phyloP scores from a whole-genome alignment of 805 yeast species.

The Candida sphagnicola region DNA sequence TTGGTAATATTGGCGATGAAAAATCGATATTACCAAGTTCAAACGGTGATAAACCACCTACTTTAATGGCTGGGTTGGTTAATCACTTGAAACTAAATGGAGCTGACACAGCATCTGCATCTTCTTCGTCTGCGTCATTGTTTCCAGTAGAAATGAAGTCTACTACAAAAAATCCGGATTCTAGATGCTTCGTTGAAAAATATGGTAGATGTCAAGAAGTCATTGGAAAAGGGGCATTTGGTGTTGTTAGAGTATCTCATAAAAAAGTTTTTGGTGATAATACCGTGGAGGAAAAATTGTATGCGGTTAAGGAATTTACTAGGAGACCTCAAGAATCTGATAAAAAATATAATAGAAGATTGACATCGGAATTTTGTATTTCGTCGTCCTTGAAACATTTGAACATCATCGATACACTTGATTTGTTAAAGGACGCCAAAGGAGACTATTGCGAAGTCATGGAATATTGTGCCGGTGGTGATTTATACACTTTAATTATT shows the following conservation, averaged over 20 bases:
- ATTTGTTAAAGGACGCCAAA: slow-evolving; percentile 74
- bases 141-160: slow-evolving; percentile 3
- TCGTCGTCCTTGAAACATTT: slow-evolving; percentile 73
- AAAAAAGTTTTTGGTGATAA: slow-evolving; percentile 40
- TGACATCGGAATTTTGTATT: slow-evolving; percentile 81
- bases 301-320: slow-evolving; percentile 86
- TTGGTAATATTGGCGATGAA: neutral
- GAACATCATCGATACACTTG: slow-evolving; percentile 74
- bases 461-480: slow-evolving; percentile 85
- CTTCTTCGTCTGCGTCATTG: neutral
- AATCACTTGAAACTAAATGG: slow-evolving; percentile 44
- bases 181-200: slow-evolving; percentile 71
- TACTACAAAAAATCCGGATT: slow-evolving; percentile 17
- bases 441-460: slow-evolving; percentile 82
- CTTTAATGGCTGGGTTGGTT: slow-evolving; percentile 64
- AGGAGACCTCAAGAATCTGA: slow-evolving; percentile 57
- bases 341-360: slow-evolving; percentile 63
- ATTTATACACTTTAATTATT: slow-evolving; percentile 66
- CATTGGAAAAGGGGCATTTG: slow-evolving; percentile 91
- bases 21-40: slow-evolving; percentile 5
- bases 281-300: slow-evolving; percentile 46
- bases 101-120: neutral
- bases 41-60: slow-evolving; percentile 49
- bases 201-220: slow-evolving; percentile 95
- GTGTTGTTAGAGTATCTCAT: slow-evolving; percentile 87